Percentiles rank a stretch among this genome's conserved stretches.
Conservation (phyloP, 2,329 filamentous ascomycete genomes). For the Aspergillus sp. region DNA sequence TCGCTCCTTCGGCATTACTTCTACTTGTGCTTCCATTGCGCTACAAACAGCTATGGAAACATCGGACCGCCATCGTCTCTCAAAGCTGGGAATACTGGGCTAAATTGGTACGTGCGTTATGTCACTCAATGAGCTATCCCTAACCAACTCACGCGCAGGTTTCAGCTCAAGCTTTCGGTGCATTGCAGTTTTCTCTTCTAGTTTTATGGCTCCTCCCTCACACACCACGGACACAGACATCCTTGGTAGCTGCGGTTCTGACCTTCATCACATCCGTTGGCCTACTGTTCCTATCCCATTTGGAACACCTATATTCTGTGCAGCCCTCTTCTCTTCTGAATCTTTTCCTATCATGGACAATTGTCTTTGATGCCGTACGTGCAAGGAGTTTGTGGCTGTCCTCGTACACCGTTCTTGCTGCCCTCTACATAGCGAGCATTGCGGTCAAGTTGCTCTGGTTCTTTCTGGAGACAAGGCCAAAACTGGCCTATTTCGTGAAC, state of each 20-base stretch:
- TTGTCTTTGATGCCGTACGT: slow-evolving; percentile 4
- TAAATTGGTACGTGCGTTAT: neutral
- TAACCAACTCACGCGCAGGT: neutral
- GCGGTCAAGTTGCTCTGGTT: slow-evolving; percentile 3
- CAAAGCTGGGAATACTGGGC: neutral
- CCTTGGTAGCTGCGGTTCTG: neutral
- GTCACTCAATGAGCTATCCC: neutral
- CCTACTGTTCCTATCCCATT: slow-evolving; percentile 6
- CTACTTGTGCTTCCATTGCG: slow-evolving; percentile 1
- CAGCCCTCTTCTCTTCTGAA: slow-evolving; percentile 7
- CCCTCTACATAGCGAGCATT: neutral
- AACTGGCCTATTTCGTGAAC: neutral
- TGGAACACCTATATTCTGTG: slow-evolving; percentile 7
- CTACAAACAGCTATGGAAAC: neutral
- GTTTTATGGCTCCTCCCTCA: neutral
- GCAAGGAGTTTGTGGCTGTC: slow-evolving; percentile 9
- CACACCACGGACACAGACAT: neutral
- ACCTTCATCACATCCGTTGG: neutral
- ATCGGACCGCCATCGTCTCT: neutral
- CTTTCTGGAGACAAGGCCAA: neutral
- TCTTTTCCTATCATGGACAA: neutral
- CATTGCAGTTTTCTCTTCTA: neutral
- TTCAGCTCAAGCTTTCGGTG: neutral
- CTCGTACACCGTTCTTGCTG: neutral
- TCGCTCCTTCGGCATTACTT: slow-evolving; percentile 3